Percentiles rank a stretch among this genome's conserved stretches.
Evolutionary conservation across 1,139 yeast species (phyloP).

Genomic region (Spencermartinsiella ligniputridi): DNA sequence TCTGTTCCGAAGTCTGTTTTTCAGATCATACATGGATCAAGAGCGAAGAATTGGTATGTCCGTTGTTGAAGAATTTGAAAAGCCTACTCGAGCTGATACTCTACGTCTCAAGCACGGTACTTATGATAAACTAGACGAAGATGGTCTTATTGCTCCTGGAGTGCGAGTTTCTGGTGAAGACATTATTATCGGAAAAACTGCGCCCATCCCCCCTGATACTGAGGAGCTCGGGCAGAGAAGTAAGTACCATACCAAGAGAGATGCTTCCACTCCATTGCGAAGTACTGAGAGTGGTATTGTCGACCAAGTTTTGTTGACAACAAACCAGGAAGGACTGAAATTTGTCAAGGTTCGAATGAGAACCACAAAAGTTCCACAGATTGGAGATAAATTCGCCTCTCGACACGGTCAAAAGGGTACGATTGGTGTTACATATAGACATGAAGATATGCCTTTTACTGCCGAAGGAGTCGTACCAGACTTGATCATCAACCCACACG

Average conservation of each 20-base stretch:
- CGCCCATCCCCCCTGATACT: conserved; percentile 96
- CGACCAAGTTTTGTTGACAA: conserved; percentile 92
- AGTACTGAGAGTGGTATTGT: conserved; percentile 98
- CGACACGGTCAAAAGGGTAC: conserved; percentile 99
- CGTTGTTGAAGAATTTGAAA: conserved; percentile 91
- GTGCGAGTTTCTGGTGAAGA: conserved; percentile 98
- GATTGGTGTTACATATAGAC: conserved; percentile 96
- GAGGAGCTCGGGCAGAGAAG: conserved; percentile 99
- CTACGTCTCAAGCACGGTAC: conserved; percentile 96
- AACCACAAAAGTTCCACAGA: conserved; percentile 96
- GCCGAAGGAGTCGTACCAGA: conserved; percentile 96
- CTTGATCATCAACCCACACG: conserved; percentile 95
- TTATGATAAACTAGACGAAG: conserved; percentile 95
- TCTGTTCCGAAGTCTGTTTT: conserved; percentile 87
- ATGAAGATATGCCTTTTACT: conserved; percentile 99
- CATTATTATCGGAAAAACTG: conserved; percentile 95
- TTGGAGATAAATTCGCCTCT: conserved; percentile 98
- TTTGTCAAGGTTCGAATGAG: conserved; percentile 98
- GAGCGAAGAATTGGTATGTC: conserved; percentile 99
- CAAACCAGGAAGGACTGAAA: conserved; percentile 96
- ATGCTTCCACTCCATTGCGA: conserved; percentile 95
- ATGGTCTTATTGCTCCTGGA: conserved; percentile 97
- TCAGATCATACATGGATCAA: conserved; percentile 97
- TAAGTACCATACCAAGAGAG: conserved; percentile 95
- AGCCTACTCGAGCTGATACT: conserved; percentile 92